Evolutionary conservation across 768 basidiomycete species (phyloP).

Genomic region (Rhizopogon rudus): DNA sequence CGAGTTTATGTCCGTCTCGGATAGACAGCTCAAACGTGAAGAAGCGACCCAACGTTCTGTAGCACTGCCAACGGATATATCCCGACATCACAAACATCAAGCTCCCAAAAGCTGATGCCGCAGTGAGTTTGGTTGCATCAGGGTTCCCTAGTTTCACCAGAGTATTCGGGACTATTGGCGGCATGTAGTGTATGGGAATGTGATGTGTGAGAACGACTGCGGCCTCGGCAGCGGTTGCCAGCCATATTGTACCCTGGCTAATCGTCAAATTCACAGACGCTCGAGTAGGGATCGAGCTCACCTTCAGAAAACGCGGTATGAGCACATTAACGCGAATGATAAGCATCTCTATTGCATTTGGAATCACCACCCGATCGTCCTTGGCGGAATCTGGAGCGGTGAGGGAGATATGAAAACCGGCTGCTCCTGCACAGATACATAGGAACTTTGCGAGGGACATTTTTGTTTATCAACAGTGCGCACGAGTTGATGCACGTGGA

Average conservation of each 20-base stretch:
- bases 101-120: not conserved
- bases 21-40: conserved; percentile 42
- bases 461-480: not conserved
- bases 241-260: not conserved
- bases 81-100: conserved; percentile 14
- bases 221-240: not conserved
- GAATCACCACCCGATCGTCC: not conserved
- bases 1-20: conserved; percentile 34
- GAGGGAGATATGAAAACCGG: not conserved
- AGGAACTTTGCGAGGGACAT: not conserved
- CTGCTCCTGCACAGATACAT: not conserved
- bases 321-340: not conserved
- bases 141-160: not conserved
- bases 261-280: not conserved
- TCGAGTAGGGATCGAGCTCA: not conserved
- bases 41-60: conserved; percentile 30
- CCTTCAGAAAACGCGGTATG: not conserved
- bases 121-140: not conserved
- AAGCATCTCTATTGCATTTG: not conserved
- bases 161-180: not conserved
- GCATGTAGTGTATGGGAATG: not conserved
- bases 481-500: not conserved
- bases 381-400: not conserved
- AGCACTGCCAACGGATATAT: conserved; percentile 20
- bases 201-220: not conserved